These are phyloP conservation scores for Aquilaria agallochum DNA, from an alignment of 441 rosid genomes.

Conservation along the genomic window DNA sequence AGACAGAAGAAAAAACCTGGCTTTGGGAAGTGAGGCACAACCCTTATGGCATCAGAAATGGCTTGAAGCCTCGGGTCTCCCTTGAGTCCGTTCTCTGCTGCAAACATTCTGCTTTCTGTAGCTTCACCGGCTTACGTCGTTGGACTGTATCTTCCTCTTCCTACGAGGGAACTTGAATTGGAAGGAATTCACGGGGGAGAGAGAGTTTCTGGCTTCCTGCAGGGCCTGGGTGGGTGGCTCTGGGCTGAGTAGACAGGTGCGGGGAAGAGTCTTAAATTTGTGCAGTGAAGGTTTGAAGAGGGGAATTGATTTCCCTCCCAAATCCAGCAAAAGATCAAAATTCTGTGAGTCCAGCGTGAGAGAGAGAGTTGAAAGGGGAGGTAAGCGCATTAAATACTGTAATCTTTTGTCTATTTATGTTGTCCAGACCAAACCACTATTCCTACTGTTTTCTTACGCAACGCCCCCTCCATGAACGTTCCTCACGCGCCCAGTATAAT, in stretches of 20 bases:
- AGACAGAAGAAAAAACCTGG: constrained; percentile 36
- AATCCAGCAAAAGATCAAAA: constrained; percentile 5
- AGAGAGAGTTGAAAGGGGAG: background rate
- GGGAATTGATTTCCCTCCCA: constrained; percentile 8
- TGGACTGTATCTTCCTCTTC: background rate
- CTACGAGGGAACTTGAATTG: background rate
- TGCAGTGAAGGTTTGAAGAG: background rate
- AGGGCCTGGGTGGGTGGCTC: background rate
- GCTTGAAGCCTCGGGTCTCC: constrained; percentile 56
- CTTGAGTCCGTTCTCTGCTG: constrained; percentile 19
- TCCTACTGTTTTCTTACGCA: background rate
- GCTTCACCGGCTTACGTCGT: too few species aligned
- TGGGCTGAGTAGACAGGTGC: background rate
- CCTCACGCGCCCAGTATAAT: background rate
- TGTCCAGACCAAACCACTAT: constrained; percentile 7
- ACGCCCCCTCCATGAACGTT: constrained; percentile 8
- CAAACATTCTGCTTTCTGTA: constrained; percentile 11
- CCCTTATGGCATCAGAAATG: constrained; percentile 81
- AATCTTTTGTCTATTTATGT: constrained; percentile 19
- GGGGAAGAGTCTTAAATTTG: too few species aligned
- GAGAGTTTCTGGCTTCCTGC: background rate
- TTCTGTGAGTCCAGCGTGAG: background rate
- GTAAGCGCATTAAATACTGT: constrained; percentile 15
- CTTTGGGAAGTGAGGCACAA: constrained; percentile 89
- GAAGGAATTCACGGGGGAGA: background rate